phyloP scores from a whole-genome alignment of 208 protist species.

The Crithidia expoeki region DNA sequence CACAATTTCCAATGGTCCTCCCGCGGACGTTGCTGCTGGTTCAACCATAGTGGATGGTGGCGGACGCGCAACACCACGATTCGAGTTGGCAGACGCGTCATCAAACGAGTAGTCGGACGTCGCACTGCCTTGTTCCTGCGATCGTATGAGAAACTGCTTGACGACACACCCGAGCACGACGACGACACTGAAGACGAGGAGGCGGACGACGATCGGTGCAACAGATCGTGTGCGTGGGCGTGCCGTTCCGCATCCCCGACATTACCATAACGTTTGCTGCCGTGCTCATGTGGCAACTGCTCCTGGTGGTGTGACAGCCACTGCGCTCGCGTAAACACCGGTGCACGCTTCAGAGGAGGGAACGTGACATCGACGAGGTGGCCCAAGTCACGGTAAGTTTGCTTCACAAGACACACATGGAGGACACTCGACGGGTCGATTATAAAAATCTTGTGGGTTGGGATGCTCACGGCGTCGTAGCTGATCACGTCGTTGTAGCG shows the following conservation, averaged over 20 bases:
- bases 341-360: slow-evolving; percentile 47
- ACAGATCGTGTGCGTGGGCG: slow-evolving; percentile 19
- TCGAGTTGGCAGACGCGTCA: not conserved
- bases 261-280: not conserved
- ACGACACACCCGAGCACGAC: slow-evolving; percentile 4
- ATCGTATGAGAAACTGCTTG: slow-evolving; percentile 1
- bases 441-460: slow-evolving; percentile 86
- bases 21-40: too few species aligned
- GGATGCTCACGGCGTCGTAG: slow-evolving; percentile 83
- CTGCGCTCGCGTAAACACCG: slow-evolving; percentile 20
- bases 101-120: not conserved
- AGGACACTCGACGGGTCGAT: slow-evolving; percentile 84
- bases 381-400: slow-evolving; percentile 79
- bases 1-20: too few species aligned
- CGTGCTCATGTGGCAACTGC: not conserved
- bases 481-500: slow-evolving; percentile 88
- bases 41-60: not conserved
- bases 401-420: slow-evolving; percentile 73
- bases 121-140: slow-evolving; percentile 3
- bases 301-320: slow-evolving; percentile 13
- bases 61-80: not conserved
- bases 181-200: slow-evolving; percentile 19
- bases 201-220: slow-evolving; percentile 25
- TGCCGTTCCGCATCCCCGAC: not conserved
- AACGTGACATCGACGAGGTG: slow-evolving; percentile 87